phyloP scores from a whole-genome alignment of 2,329 filamentous ascomycete genomes.

The Alternaria hordeiaustralica region DNA sequence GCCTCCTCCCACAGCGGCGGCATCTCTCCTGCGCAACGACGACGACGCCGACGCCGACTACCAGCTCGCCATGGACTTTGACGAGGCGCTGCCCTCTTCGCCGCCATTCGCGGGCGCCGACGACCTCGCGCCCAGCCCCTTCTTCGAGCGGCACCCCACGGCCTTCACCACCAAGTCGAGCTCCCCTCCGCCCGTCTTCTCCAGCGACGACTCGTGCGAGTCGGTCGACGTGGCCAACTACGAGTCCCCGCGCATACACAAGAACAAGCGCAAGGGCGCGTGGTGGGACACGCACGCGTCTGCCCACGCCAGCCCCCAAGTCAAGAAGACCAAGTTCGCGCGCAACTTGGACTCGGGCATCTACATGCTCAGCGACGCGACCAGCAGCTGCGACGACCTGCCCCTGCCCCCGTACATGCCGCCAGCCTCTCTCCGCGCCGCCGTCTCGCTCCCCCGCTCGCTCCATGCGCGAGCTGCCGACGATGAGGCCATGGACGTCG shows the following conservation, averaged over 20 bases:
- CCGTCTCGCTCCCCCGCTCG: not conserved
- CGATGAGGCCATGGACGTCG: not conserved
- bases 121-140: constrained; percentile 28
- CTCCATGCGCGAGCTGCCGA: not conserved
- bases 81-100: constrained; percentile 30
- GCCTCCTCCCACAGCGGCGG: constrained; percentile 1
- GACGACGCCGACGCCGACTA: not conserved
- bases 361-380: constrained; percentile 40
- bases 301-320: constrained; percentile 18
- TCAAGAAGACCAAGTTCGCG: constrained; percentile 37
- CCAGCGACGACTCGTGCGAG: constrained; percentile 40
- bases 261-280: constrained; percentile 41
- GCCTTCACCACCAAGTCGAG: constrained; percentile 40
- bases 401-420: constrained; percentile 17
- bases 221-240: constrained; percentile 41
- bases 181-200: constrained; percentile 42
- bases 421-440: constrained; percentile 4
- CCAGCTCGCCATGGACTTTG: constrained; percentile 26
- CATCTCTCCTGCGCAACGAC: not conserved
- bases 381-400: constrained; percentile 22
- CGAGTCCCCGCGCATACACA: constrained; percentile 38
- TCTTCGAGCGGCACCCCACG: constrained; percentile 25
- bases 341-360: constrained; percentile 43
- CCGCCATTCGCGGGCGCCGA: constrained; percentile 26
- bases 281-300: constrained; percentile 38